These are phyloP conservation scores for Alloteropsis semialata DNA, from an alignment of 176 grass and related monocot genomes.

Conservation along the genomic window DNA sequence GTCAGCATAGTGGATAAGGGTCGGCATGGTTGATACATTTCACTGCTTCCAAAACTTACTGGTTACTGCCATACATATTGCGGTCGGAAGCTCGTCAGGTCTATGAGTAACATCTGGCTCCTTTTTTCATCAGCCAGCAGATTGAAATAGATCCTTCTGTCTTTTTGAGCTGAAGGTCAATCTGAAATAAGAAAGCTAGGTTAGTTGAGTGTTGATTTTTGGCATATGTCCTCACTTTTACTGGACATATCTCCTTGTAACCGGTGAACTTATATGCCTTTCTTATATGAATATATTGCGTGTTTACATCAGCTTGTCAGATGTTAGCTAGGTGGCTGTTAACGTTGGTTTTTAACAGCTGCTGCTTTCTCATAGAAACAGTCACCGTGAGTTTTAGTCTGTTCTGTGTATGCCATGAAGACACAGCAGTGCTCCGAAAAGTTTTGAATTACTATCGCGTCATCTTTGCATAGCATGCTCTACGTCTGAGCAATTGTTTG, in stretches of 20 bases:
- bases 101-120: constrained; percentile 34
- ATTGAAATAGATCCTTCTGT: constrained; percentile 30
- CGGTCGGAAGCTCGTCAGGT: constrained; percentile 20
- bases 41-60: neutral
- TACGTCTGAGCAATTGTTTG: neutral
- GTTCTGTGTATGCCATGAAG: neutral
- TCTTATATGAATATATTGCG: constrained; percentile 44
- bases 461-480: neutral
- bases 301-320: constrained; percentile 33
- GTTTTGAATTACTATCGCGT: neutral
- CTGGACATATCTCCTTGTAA: constrained; percentile 52
- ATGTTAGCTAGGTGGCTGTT: neutral
- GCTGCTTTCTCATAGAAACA: neutral
- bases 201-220: constrained; percentile 46
- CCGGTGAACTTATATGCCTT: constrained; percentile 26
- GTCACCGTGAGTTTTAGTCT: neutral
- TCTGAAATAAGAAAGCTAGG: constrained; percentile 54
- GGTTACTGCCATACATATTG: neutral
- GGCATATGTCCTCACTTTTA: constrained; percentile 56
- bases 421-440: neutral
- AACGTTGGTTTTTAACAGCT: neutral
- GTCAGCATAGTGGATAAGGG: constrained; percentile 41
- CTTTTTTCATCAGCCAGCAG: constrained; percentile 42
- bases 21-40: neutral
- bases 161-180: constrained; percentile 52